Conservation (phyloP, 2,329 filamentous ascomycete genomes). For the Pseudogymnoascus destructans region DNA sequence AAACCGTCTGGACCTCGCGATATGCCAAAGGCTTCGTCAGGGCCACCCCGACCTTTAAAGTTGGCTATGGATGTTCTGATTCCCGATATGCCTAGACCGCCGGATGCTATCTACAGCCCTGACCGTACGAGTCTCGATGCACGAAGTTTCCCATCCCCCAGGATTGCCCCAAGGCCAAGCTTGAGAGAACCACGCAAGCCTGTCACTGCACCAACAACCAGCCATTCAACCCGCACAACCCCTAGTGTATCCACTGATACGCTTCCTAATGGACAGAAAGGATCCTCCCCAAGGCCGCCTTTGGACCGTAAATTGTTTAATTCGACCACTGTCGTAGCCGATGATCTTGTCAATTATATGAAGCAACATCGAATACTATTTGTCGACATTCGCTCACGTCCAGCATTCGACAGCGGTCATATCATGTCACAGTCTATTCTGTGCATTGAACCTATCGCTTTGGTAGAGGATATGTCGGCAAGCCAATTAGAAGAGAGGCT, state of each 20-base stretch:
- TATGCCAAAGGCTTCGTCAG: constrained; percentile 21
- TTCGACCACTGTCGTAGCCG: constrained; percentile 30
- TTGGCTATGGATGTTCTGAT: constrained; percentile 19
- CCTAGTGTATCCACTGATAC: not conserved
- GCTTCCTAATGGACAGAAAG: not conserved
- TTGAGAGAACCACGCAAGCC: not conserved
- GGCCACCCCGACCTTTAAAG: constrained; percentile 14
- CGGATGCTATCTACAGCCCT: constrained; percentile 27
- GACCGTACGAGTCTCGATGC: constrained; percentile 14
- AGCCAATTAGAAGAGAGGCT: constrained; percentile 53
- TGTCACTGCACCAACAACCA: not conserved
- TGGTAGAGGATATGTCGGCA: constrained; percentile 54
- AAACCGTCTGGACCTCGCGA: constrained; percentile 21
- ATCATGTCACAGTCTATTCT: constrained; percentile 74
- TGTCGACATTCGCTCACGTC: constrained; percentile 72
- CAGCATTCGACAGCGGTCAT: constrained; percentile 77
- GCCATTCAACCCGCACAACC: not conserved
- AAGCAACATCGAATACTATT: constrained; percentile 56
- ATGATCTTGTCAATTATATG: constrained; percentile 60
- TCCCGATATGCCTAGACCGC: constrained; percentile 24
- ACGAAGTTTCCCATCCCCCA: not conserved
- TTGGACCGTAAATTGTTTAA: constrained; percentile 10
- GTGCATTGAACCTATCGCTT: constrained; percentile 74
- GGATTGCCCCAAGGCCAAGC: not conserved
- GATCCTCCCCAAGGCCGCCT: not conserved